Conservation (phyloP, 306 rosid species). For the Nissolia schottii region DNA sequence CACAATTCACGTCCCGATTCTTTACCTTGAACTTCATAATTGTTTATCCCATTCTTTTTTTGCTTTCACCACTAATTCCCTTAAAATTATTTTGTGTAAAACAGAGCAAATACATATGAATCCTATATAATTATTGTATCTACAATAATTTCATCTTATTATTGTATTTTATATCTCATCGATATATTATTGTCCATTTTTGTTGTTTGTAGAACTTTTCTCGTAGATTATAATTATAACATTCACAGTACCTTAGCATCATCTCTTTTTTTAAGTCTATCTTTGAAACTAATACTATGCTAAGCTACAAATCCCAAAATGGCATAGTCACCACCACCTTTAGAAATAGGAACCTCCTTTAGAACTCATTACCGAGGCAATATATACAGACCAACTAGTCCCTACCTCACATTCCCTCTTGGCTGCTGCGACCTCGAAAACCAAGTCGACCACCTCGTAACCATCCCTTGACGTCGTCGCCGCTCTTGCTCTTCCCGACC, state of each 20-base stretch:
- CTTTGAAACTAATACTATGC: not conserved
- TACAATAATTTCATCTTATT: too few species aligned
- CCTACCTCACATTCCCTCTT: constrained; percentile 5
- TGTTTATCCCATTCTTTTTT: too few species aligned
- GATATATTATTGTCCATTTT: too few species aligned
- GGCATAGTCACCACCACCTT: not conserved
- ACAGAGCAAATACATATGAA: too few species aligned
- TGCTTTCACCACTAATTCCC: too few species aligned
- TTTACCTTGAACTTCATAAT: too few species aligned
- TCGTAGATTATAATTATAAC: too few species aligned
- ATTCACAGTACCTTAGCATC: not conserved
- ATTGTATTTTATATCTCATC: too few species aligned
- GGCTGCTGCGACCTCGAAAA: constrained; percentile 23
- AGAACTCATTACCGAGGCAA: not conserved
- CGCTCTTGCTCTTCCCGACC: constrained; percentile 14
- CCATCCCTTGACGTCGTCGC: constrained; percentile 24
- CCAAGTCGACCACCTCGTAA: constrained; percentile 52
- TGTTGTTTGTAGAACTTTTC: too few species aligned
- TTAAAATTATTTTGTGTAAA: too few species aligned
- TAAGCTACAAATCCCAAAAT: not conserved
- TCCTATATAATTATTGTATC: too few species aligned
- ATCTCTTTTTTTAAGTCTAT: not conserved
- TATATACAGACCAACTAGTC: not conserved
- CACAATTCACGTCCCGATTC: too few species aligned
- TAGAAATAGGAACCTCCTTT: not conserved